Evolutionary conservation across 345 rosid species (phyloP), one percentile per base, ranked within the genome.

Genomic region (Populus euphratica): DNA sequence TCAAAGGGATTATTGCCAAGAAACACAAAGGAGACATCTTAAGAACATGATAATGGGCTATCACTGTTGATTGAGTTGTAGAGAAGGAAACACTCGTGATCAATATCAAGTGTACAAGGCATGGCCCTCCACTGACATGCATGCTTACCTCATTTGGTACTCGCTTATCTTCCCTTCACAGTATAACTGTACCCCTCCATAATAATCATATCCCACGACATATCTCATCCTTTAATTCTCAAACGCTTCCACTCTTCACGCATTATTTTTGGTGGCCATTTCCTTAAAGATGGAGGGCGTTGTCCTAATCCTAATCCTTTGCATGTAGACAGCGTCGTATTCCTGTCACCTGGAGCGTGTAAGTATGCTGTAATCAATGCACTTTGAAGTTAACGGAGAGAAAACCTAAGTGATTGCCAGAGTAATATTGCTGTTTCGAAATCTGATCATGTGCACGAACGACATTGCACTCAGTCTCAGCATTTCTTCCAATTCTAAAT

Each of bases 121-220:
- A 69, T 69, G 83, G 75, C 75, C 75, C 77, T 20, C 70, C 65
- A 77, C 75, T 79, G 78, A 80, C 79, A 64, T 64, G 38, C 68
- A 68, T 63, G 67, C 77, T 77, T 63, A 59, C 74, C 75, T 47
- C 74, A 66, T 73, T 35, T 56, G 25, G 38, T 38, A 31, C 50
- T 68, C 10, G 4, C 33, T 76, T 64, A 10, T 29, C 44, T 44
- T 44, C 35, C 41, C 23, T 7, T 75, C 13, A 31, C 18, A 39
- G 52, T 14, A 59, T 1, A 8, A 3, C 63, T 23, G 63, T 3
- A 10, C 4, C n/a, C 29, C 29, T 59, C 63, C 29, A 59, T 23
- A n/a, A 59, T n/a, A 50, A 49, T 64, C 39, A 49, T 38, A 18
- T 31, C 11, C 49, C 13, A 8, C 21, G 50, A 8, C 20, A 33